A percentile compares a stretch with the other conserved stretches of the same genome.
phyloP scores from a whole-genome alignment of 1,139 yeast genomes.

The Debaryomycetaceae sp. region DNA sequence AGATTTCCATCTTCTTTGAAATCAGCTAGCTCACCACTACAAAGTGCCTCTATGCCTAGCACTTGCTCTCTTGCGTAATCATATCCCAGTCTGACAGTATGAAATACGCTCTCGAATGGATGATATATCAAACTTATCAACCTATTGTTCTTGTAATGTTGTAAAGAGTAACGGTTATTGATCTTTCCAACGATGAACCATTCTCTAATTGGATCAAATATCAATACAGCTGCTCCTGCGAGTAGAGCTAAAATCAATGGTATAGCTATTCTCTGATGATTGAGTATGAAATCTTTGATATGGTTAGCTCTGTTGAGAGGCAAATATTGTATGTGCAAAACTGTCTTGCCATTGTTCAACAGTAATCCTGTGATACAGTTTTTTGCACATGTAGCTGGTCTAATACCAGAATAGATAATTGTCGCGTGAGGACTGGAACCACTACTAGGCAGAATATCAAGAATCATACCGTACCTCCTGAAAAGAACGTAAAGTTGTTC shows the following conservation, averaged over 20 bases:
- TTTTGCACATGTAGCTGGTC: slow-evolving; percentile 82
- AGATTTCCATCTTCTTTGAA: slow-evolving; percentile 21
- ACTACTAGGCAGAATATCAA: slow-evolving; percentile 59
- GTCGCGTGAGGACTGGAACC: slow-evolving; percentile 42
- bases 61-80: slow-evolving; percentile 24
- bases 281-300: slow-evolving; percentile 54
- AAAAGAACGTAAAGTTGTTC: slow-evolving; percentile 80
- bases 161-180: slow-evolving; percentile 43
- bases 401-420: slow-evolving; percentile 50
- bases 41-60: neutral
- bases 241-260: slow-evolving; percentile 46
- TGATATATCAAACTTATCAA: slow-evolving; percentile 22
- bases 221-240: slow-evolving; percentile 77
- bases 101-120: slow-evolving; percentile 22
- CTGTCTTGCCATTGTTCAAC: slow-evolving; percentile 51
- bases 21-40: slow-evolving; percentile 2
- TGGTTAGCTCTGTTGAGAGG: slow-evolving; percentile 51
- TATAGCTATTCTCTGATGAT: slow-evolving; percentile 78
- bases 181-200: slow-evolving; percentile 75
- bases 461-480: slow-evolving; percentile 81
- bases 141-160: slow-evolving; percentile 28
- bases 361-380: slow-evolving; percentile 83
- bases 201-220: slow-evolving; percentile 90
- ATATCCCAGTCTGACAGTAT: slow-evolving; percentile 28
- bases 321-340: slow-evolving; percentile 69